Conservation (phyloP, 768 basidiomycete species). For the Kwoniella bestiolae region DNA sequence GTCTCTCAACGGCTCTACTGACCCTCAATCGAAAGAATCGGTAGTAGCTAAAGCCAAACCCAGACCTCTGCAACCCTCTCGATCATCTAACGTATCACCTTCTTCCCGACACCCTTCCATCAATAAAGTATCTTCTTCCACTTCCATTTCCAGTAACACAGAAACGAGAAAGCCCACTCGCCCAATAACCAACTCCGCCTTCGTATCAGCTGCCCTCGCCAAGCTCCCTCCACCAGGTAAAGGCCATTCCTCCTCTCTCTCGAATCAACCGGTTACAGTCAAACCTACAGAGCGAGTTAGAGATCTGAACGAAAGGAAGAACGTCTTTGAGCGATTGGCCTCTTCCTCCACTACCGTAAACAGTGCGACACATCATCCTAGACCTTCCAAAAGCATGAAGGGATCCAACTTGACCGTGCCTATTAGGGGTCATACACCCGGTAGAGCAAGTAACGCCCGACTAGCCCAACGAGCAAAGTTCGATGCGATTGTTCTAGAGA, state of each 20-base stretch:
- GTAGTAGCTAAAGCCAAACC: not conserved
- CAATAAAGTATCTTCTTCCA: too few relatives aligned
- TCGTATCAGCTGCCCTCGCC: slow-evolving; percentile 33
- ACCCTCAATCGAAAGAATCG: not conserved
- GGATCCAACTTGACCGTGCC: slow-evolving; percentile 30
- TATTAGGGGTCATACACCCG: slow-evolving; percentile 35
- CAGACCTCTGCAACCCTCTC: slow-evolving; percentile 5
- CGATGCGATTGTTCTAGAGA: slow-evolving; percentile 23
- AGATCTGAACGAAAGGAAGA: slow-evolving; percentile 22
- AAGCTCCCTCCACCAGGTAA: slow-evolving; percentile 38
- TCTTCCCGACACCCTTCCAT: not conserved
- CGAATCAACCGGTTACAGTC: slow-evolving; percentile 15
- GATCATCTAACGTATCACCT: not conserved
- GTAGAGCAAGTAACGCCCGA: slow-evolving; percentile 28
- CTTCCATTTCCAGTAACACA: too few relatives aligned
- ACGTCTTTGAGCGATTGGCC: slow-evolving; percentile 29
- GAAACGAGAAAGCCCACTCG: not conserved
- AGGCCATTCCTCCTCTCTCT: slow-evolving; percentile 22
- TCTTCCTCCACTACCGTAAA: not conserved
- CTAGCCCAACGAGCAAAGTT: slow-evolving; percentile 26
- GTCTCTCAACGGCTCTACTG: not conserved
- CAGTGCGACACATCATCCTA: not conserved
- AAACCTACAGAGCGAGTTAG: slow-evolving; percentile 26
- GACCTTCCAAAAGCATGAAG: not conserved
- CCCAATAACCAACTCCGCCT: slow-evolving; percentile 20